A percentile compares a stretch with the other conserved stretches of the same genome.
These are phyloP conservation scores for Talaromyces sp. DNA, from an alignment of 2,329 filamentous ascomycete genomes.

Conservation along the genomic window DNA sequence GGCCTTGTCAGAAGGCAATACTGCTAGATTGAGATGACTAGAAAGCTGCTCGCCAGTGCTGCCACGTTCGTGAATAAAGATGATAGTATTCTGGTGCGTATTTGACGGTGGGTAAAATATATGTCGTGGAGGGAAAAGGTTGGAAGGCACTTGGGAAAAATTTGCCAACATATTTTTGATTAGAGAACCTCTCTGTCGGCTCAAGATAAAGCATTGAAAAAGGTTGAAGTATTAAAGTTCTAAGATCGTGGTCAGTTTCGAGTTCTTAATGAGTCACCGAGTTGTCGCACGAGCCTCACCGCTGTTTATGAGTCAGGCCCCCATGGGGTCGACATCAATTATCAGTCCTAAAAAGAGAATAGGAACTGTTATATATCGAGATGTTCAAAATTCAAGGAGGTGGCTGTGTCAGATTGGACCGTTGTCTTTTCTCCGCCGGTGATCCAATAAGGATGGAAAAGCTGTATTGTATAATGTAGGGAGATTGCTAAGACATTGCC, in stretches of 20 bases:
- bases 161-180: background rate
- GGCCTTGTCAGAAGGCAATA: constrained; percentile 1
- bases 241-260: background rate
- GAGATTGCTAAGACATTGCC: background rate
- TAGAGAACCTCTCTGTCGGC: background rate
- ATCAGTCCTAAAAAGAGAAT: background rate
- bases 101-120: constrained; percentile 10
- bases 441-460: background rate
- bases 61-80: constrained; percentile 13
- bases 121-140: constrained; percentile 10
- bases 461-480: background rate
- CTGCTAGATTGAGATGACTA: constrained; percentile 1
- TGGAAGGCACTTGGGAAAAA: background rate
- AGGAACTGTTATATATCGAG: background rate
- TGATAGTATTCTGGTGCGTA: constrained; percentile 11
- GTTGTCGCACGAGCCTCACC: background rate
- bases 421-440: background rate
- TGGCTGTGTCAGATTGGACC: background rate
- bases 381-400: background rate
- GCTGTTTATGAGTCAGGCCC: background rate
- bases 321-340: background rate
- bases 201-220: background rate
- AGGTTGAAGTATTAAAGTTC: background rate
- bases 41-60: constrained; percentile 13
- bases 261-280: background rate